Base-by-base conservation (phyloP, 129 eudicot species). In the Escallonia rubra region DNA sequence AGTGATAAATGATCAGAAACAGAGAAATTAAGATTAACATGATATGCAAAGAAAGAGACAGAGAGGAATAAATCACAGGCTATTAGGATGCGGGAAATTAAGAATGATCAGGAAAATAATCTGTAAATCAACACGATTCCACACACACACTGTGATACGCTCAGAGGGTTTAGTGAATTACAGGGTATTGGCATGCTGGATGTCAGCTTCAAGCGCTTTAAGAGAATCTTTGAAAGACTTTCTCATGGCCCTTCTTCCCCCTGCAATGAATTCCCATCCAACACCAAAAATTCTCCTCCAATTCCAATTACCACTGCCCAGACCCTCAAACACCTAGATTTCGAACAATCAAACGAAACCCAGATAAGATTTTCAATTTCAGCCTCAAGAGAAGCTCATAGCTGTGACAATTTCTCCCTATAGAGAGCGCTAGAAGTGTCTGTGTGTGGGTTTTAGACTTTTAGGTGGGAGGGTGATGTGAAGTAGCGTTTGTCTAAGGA, bases 161-260 rank as follows among this genome's bases (percentile, higher is more conserved):
- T 1, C 34, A 65, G 39, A 45, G 53, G 11, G 42, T 61, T 48
- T 56, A 56, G 44, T 8, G 16, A 52, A 73, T 56, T 86, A 90
- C 96, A 90, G 80, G 50, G 96, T 86, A 68, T 90, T 90, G 79
- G 95, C 96, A 78, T 81, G 88, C 41, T 86, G 96, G 75, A 90
- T 90, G 80, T 86, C 95, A 75, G 96, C 96, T 86, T 90, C 86
- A 79, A 90, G 96, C 10, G 95, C 87, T 84, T 90, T 90, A 55
- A 90, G 81, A 39, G 95, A 83, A 81, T 90, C 96, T 72, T 90
- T 90, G 55, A 90, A 86, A 64, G 80, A 81, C 87, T 90, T 90
- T 69, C 85, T 84, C 96, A 83, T 90, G 51, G 61, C 79, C 63
- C 56, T 49, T 60, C 61, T 46, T 48, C 70, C 73, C 68, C 59